These are phyloP conservation scores for Medicago arabica DNA, from an alignment of 306 rosid species.

Conservation along the genomic window DNA sequence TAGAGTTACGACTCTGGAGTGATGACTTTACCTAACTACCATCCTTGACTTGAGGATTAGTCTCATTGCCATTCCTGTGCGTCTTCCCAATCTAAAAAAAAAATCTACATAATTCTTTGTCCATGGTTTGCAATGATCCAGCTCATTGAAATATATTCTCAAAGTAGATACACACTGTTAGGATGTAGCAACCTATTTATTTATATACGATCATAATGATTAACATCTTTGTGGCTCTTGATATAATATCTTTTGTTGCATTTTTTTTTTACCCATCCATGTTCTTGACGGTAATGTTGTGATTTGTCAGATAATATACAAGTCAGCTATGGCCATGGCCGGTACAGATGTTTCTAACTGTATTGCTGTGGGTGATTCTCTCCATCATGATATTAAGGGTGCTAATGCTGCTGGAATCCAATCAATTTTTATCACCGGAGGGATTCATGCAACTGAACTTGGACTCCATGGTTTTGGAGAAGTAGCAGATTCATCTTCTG, in stretches of 20 bases:
- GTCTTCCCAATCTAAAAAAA: background rate
- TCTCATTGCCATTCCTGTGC: background rate
- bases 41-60: background rate
- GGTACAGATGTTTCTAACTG: constrained; percentile 69
- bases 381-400: constrained; percentile 95
- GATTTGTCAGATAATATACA: constrained; percentile 71
- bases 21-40: background rate
- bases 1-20: background rate
- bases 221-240: background rate
- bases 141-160: constrained; percentile 10
- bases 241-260: constrained; percentile 25
- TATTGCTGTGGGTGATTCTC: constrained; percentile 91
- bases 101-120: constrained; percentile 22
- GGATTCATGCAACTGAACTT: constrained; percentile 83
- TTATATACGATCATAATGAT: constrained; percentile 15
- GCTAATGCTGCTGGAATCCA: constrained; percentile 81
- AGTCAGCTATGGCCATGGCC: constrained; percentile 77
- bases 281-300: constrained; percentile 34
- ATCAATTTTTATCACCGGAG: constrained; percentile 75
- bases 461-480: constrained; percentile 69
- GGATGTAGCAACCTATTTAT: constrained; percentile 12
- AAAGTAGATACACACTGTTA: background rate
- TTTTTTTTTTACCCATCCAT: constrained; percentile 30
- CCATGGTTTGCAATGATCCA: background rate
- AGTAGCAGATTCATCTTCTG: constrained; percentile 62